These are phyloP conservation scores for Aphanomyces cochlioides DNA, from an alignment of 352 stramenopile genomes.

Conservation along the genomic window DNA sequence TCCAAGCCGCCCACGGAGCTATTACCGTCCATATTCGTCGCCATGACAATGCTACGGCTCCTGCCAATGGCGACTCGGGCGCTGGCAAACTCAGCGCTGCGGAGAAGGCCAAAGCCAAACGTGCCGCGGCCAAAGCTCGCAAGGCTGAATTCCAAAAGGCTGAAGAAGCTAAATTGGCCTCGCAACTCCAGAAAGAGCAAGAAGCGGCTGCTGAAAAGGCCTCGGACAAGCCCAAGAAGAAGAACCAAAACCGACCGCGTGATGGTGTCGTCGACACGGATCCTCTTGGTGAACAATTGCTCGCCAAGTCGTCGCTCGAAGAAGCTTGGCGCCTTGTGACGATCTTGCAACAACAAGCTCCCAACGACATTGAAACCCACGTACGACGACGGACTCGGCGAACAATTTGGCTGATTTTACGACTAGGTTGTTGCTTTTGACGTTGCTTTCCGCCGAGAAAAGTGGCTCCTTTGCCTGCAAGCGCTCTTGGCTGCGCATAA, in stretches of 20 bases:
- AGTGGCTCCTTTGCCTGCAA: conserved; percentile 70
- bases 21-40: conserved; percentile 89
- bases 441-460: conserved; percentile 68
- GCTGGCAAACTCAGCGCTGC: conserved; percentile 87
- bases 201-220: conserved; percentile 64
- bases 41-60: conserved; percentile 54
- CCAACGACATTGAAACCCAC: conserved; percentile 60
- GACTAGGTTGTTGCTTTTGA: conserved; percentile 59
- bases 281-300: conserved; percentile 65
- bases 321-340: conserved; percentile 75
- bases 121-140: conserved; percentile 80
- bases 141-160: conserved; percentile 89
- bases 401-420: neutral
- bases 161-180: conserved; percentile 66
- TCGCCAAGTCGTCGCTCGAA: conserved; percentile 58
- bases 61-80: conserved; percentile 42
- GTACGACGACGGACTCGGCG: neutral
- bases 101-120: conserved; percentile 91
- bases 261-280: conserved; percentile 61
- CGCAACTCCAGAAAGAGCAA: conserved; percentile 70
- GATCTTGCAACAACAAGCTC: conserved; percentile 62
- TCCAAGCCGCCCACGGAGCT: conserved; percentile 80
- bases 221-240: conserved; percentile 61
- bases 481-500: conserved; percentile 43
- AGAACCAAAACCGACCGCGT: conserved; percentile 38